A percentile compares a stretch with the other conserved stretches of the same genome.
Evolutionary conservation across 73 alveolate genomes (phyloP).

Genomic region (Diophrys appendiculata): DNA sequence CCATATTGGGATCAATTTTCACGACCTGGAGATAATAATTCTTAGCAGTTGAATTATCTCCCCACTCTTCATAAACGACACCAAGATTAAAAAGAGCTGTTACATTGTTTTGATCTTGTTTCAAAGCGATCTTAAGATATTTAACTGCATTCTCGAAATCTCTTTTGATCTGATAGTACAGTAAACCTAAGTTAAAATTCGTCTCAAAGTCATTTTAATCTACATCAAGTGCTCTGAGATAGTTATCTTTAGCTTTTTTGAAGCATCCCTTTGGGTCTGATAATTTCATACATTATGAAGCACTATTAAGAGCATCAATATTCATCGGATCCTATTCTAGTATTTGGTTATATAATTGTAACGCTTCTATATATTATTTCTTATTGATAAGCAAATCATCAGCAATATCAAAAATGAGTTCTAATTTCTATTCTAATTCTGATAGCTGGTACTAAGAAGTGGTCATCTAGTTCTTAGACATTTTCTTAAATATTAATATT

Average conservation of each 20-base stretch:
- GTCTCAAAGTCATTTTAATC: background rate
- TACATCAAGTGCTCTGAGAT: background rate
- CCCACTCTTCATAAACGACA: slow-evolving; percentile 59
- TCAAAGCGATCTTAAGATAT: slow-evolving; percentile 51
- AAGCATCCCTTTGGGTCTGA: slow-evolving; percentile 9
- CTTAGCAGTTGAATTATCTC: slow-evolving; percentile 49
- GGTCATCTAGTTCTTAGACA: background rate
- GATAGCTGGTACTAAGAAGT: too few species aligned
- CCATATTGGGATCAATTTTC: slow-evolving; percentile 53
- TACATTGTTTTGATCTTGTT: slow-evolving; percentile 29
- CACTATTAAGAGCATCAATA: slow-evolving; percentile 48
- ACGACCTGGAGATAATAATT: slow-evolving; percentile 46
- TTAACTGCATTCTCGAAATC: slow-evolving; percentile 52
- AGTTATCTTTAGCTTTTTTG: slow-evolving; percentile 8
- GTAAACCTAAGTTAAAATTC: slow-evolving; percentile 4
- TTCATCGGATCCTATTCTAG: slow-evolving; percentile 57
- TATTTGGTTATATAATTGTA: slow-evolving; percentile 26
- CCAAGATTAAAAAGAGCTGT: slow-evolving; percentile 60
- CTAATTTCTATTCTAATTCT: slow-evolving; percentile 20
- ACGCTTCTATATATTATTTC: slow-evolving; percentile 2
- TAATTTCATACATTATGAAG: slow-evolving; percentile 24
- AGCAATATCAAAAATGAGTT: slow-evolving; percentile 36
- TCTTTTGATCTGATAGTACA: slow-evolving; percentile 8
- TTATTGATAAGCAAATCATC: slow-evolving; percentile 49
- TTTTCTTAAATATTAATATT: background rate